Evolutionary conservation across 352 stramenopile species (phyloP).

Genomic region (Phytophthora pisi): DNA sequence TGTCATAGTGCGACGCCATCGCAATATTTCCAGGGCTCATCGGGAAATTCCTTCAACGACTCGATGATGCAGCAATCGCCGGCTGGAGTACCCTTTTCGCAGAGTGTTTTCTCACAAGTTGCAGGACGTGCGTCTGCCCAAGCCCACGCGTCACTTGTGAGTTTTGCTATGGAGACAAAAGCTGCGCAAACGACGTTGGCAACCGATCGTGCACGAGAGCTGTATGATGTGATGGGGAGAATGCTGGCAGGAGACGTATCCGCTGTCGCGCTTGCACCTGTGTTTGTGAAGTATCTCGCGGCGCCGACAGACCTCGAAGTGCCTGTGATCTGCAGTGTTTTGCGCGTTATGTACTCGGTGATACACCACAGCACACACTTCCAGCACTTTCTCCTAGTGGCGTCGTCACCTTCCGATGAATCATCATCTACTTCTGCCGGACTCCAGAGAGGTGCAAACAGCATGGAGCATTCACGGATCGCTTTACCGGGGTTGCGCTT

Average conservation of each 20-base stretch:
- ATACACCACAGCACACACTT: conserved; percentile 59
- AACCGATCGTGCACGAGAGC: conserved; percentile 43
- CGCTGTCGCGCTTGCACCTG: conserved; percentile 45
- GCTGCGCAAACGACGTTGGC: conserved; percentile 37
- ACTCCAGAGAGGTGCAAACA: conserved; percentile 12
- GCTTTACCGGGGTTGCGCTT: conserved; percentile 46
- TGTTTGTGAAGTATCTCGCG: conserved; percentile 60
- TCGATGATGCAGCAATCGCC: conserved; percentile 36
- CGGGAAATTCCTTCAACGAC: conserved; percentile 26
- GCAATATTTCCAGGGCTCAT: conserved; percentile 30
- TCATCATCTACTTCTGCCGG: conserved; percentile 13
- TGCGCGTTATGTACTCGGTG: conserved; percentile 58
- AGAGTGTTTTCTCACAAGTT: conserved; percentile 69
- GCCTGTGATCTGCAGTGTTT: conserved; percentile 47
- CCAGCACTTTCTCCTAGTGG: conserved; percentile 54
- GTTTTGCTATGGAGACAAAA: conserved; percentile 41
- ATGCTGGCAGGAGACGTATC: conserved; percentile 58
- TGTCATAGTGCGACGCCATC: conserved; percentile 23
- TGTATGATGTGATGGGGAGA: conserved; percentile 59
- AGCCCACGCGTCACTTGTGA: conserved; percentile 45
- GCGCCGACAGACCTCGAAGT: conserved; percentile 46
- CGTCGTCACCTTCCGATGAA: conserved; percentile 24
- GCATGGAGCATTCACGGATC: conserved; percentile 47
- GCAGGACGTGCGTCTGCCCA: conserved; percentile 42
- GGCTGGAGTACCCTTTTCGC: conserved; percentile 39